Evolutionary conservation across 176 grass and related monocot genomes (phyloP).

Genomic region (Hordeum marinum): DNA sequence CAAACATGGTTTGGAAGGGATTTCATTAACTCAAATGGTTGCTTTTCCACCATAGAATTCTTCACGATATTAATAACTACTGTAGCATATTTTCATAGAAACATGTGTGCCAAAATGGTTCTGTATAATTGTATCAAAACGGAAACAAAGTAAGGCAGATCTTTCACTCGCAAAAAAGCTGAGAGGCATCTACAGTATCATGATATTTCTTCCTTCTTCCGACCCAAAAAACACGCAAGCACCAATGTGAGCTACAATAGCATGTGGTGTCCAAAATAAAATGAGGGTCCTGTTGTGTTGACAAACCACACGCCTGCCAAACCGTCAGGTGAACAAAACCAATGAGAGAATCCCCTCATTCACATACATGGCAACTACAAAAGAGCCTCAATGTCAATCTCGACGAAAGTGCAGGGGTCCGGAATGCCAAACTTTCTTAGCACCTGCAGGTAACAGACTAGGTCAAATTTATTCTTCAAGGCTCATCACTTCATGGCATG

Average conservation of each 20-base stretch:
- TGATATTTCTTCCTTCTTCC: neutral
- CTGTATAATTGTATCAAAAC: neutral
- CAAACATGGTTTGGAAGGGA: neutral
- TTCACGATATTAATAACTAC: neutral
- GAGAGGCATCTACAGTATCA: neutral
- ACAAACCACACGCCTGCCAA: conserved; percentile 1
- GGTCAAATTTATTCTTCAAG: neutral
- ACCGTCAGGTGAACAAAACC: neutral
- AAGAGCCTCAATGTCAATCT: conserved; percentile 75
- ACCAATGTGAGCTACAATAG: neutral
- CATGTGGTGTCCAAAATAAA: neutral
- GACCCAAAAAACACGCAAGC: neutral
- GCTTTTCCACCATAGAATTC: neutral
- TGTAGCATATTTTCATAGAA: neutral
- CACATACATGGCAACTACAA: conserved; percentile 34
- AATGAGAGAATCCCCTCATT: neutral
- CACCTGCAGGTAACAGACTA: conserved; percentile 40
- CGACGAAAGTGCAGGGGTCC: conserved; percentile 81
- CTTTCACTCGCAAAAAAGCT: neutral
- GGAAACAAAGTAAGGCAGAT: neutral
- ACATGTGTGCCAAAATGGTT: neutral
- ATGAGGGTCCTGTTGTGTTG: neutral
- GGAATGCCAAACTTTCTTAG: conserved; percentile 85
- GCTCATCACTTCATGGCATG: neutral
- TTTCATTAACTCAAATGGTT: neutral